Conservation (phyloP, 306 rosid species). For the Acacia acuminata region DNA sequence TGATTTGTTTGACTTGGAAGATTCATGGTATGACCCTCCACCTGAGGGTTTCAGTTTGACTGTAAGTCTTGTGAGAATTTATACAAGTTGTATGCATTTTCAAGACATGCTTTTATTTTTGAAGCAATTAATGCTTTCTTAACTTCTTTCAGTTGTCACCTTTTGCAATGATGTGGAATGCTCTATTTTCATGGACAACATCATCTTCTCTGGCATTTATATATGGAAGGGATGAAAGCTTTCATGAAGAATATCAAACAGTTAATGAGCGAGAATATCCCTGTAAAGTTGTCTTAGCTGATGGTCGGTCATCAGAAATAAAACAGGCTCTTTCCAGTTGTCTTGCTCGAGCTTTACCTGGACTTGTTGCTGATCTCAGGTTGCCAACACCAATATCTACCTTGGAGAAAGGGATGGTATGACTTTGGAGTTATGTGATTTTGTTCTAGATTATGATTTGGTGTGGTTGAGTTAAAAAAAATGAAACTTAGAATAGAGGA, state of each 20-base stretch:
- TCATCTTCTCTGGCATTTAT: slow-evolving; percentile 82
- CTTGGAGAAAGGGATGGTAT: slow-evolving; percentile 91
- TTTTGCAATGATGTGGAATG: slow-evolving; percentile 85
- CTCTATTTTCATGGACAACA: slow-evolving; percentile 78
- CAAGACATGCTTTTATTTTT: slow-evolving; percentile 1
- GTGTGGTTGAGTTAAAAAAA: neutral
- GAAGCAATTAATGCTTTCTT: neutral
- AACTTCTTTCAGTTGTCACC: slow-evolving; percentile 69
- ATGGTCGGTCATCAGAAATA: slow-evolving; percentile 91
- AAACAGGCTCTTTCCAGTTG: slow-evolving; percentile 78
- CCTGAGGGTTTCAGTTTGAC: slow-evolving; percentile 84
- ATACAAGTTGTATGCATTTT: slow-evolving; percentile 16
- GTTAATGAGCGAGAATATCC: slow-evolving; percentile 77
- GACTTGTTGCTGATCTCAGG: slow-evolving; percentile 69
- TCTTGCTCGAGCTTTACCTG: slow-evolving; percentile 85
- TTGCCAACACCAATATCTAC: slow-evolving; percentile 73
- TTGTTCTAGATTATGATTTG: slow-evolving; percentile 18
- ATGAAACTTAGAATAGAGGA: neutral
- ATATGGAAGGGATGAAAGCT: slow-evolving; percentile 84
- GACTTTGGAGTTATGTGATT: slow-evolving; percentile 28
- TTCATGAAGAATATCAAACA: slow-evolving; percentile 68
- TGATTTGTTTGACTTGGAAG: slow-evolving; percentile 69
- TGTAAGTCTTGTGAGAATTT: slow-evolving; percentile 42
- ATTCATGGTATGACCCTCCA: slow-evolving; percentile 81
- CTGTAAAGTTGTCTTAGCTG: slow-evolving; percentile 60